Percentiles rank a stretch among this genome's conserved stretches.
These are phyloP conservation scores for Lichina pygmaea DNA, from an alignment of 495 filamentous ascomycete species.

Conservation along the genomic window DNA sequence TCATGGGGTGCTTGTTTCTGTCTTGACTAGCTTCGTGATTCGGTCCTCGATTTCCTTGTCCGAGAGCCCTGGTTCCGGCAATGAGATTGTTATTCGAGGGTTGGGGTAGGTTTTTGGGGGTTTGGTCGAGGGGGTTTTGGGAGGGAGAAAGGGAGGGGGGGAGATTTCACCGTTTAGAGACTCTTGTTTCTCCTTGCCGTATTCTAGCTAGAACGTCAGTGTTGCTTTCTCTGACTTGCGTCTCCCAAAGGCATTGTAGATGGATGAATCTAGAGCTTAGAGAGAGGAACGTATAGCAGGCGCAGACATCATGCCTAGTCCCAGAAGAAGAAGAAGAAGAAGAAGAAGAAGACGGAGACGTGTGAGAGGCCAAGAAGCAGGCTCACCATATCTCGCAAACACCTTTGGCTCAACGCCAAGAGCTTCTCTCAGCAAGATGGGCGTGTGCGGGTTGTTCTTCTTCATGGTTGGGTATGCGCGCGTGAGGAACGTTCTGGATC, in stretches of 20 bases:
- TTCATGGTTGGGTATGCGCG: slow-evolving; percentile 96
- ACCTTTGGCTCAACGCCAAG: slow-evolving; percentile 54
- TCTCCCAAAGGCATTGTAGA: not conserved
- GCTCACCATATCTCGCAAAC: slow-evolving; percentile 79
- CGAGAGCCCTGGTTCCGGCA: slow-evolving; percentile 32
- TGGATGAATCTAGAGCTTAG: not conserved
- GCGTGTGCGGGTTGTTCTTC: slow-evolving; percentile 86
- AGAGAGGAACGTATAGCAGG: not conserved
- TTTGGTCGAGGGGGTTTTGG: too few species aligned
- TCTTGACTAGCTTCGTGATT: slow-evolving; percentile 59
- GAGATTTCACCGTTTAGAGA: slow-evolving; percentile 38
- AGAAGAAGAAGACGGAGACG: not conserved
- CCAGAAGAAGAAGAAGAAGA: not conserved
- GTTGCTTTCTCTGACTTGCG: not conserved
- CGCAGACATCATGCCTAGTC: not conserved
- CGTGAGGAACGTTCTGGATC: slow-evolving; percentile 55
- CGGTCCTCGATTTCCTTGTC: slow-evolving; percentile 83
- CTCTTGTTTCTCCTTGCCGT: slow-evolving; percentile 71
- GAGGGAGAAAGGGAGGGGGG: not conserved
- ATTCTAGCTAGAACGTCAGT: slow-evolving; percentile 22
- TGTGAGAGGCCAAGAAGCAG: not conserved
- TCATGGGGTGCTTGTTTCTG: slow-evolving; percentile 2
- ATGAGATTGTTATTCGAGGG: not conserved
- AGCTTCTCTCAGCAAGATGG: slow-evolving; percentile 87
- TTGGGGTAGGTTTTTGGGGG: too few species aligned